phyloP scores from a whole-genome alignment of 2,329 filamentous ascomycete genomes.

The Lasiodiplodia sp. region DNA sequence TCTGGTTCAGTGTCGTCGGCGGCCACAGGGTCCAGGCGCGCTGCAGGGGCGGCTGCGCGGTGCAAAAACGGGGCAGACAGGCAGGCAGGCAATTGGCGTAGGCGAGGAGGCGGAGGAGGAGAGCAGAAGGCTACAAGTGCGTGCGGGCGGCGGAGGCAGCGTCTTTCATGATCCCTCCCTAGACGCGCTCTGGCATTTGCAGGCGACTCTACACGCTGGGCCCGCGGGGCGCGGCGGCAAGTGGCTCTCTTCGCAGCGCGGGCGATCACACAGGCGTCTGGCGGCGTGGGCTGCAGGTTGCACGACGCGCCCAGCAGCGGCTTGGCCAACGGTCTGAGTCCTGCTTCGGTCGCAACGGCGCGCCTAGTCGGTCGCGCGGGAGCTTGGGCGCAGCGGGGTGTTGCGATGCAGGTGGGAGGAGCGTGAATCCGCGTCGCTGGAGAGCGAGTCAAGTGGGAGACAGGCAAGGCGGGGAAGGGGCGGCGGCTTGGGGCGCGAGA shows the following conservation, averaged over 20 bases:
- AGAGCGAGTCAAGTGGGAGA: conserved; percentile 24
- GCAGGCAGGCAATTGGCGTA: conserved; percentile 6
- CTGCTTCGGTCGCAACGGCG: conserved; percentile 12
- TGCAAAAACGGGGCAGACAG: conserved; percentile 11
- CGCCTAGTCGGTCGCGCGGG: background rate
- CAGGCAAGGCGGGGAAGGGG: conserved; percentile 21
- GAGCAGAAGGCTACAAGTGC: conserved; percentile 1
- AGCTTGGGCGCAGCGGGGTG: background rate
- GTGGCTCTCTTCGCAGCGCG: conserved; percentile 17
- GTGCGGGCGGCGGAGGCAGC: conserved; percentile 1
- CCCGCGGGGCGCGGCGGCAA: conserved; percentile 18
- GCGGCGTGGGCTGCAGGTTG: conserved; percentile 19
- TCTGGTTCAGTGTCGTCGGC: conserved; percentile 17
- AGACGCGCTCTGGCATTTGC: conserved; percentile 19
- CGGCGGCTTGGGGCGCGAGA: conserved; percentile 7
- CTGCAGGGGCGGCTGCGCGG: conserved; percentile 10
- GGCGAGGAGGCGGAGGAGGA: background rate
- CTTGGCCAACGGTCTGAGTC: conserved; percentile 17
- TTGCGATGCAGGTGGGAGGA: conserved; percentile 6
- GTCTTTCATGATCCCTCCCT: conserved; percentile 16
- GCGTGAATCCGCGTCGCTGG: conserved; percentile 10
- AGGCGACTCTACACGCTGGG: conserved; percentile 18
- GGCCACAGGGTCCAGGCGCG: conserved; percentile 10
- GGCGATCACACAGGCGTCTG: conserved; percentile 22
- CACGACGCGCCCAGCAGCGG: conserved; percentile 4